A percentile compares a stretch with the other conserved stretches of the same genome.
phyloP scores from a whole-genome alignment of 2,329 filamentous ascomycete species.

The Fusarium mundagurra region DNA sequence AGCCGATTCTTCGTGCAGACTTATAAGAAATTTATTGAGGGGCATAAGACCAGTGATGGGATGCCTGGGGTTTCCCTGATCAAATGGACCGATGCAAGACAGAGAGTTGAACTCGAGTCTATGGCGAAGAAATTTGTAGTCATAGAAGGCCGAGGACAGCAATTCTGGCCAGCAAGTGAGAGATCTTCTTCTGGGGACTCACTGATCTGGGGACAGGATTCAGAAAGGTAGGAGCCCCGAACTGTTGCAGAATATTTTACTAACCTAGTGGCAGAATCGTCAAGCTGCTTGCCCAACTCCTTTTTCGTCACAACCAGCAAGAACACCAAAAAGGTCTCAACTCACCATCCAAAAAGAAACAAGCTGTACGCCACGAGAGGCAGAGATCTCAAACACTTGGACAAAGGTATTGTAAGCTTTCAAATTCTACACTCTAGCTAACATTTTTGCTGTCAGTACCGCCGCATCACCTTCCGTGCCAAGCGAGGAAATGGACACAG shows the following conservation, averaged over 20 bases:
- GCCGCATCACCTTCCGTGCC: rapidly evolving
- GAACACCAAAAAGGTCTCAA: neutral
- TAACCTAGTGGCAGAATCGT: neutral
- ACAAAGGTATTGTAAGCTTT: neutral
- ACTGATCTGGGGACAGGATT: neutral
- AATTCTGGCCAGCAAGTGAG: neutral
- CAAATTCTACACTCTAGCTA: neutral
- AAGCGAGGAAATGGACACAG: neutral
- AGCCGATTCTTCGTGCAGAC: neutral
- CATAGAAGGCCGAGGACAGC: neutral
- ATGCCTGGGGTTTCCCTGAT: neutral
- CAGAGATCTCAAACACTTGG: neutral
- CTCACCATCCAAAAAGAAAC: neutral
- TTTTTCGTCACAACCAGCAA: neutral
- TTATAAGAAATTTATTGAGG: neutral
- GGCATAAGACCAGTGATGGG: rapidly evolving
- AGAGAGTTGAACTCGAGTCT: neutral
- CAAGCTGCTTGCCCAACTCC: neutral
- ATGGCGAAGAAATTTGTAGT: neutral
- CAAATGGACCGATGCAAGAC: neutral
- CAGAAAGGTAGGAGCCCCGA: neutral
- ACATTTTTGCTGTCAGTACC: neutral
- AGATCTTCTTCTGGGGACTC: neutral
- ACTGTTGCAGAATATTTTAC: rapidly evolving
- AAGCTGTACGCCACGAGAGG: too few species aligned